Percentiles rank a stretch among this genome's conserved stretches.
phyloP scores from a whole-genome alignment of 2,329 filamentous ascomycete species.

The Fusarium fujikuroi region DNA sequence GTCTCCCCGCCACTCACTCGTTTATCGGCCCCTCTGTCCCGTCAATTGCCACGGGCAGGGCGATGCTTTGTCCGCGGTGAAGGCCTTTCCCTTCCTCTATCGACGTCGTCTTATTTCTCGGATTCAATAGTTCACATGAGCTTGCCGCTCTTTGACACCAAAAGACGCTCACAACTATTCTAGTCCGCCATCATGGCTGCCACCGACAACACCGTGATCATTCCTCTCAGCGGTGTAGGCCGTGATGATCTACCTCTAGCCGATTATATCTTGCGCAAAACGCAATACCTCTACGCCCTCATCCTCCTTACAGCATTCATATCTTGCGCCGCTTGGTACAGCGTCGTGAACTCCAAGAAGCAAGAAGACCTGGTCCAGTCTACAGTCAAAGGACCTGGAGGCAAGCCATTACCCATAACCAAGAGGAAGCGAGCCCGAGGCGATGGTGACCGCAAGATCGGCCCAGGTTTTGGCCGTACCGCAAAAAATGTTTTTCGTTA shows the following conservation, averaged over 20 bases:
- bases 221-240: slow-evolving; percentile 39
- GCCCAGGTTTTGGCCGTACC: slow-evolving; percentile 69
- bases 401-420: slow-evolving; percentile 81
- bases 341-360: slow-evolving; percentile 62
- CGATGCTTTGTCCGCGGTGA: slow-evolving; percentile 54
- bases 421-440: slow-evolving; percentile 64
- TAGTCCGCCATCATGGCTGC: slow-evolving; percentile 52
- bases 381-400: slow-evolving; percentile 79
- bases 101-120: slow-evolving; percentile 27
- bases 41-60: slow-evolving; percentile 52
- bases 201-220: slow-evolving; percentile 47
- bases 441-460: slow-evolving; percentile 57
- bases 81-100: slow-evolving; percentile 38
- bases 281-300: slow-evolving; percentile 63
- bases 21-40: slow-evolving; percentile 36
- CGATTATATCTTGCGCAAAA: slow-evolving; percentile 57
- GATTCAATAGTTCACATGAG: slow-evolving; percentile 36
- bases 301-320: slow-evolving; percentile 65
- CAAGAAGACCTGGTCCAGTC: slow-evolving; percentile 60
- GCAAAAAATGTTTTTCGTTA: slow-evolving; percentile 80
- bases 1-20: slow-evolving; percentile 41
- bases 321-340: slow-evolving; percentile 61
- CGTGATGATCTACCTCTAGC: slow-evolving; percentile 44
- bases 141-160: slow-evolving; percentile 38
- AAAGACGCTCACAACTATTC: slow-evolving; percentile 37